Percentiles rank a stretch among this genome's conserved stretches.
Evolutionary conservation across 2,329 filamentous ascomycete genomes (phyloP).

Genomic region (Westerdykella sp.): DNA sequence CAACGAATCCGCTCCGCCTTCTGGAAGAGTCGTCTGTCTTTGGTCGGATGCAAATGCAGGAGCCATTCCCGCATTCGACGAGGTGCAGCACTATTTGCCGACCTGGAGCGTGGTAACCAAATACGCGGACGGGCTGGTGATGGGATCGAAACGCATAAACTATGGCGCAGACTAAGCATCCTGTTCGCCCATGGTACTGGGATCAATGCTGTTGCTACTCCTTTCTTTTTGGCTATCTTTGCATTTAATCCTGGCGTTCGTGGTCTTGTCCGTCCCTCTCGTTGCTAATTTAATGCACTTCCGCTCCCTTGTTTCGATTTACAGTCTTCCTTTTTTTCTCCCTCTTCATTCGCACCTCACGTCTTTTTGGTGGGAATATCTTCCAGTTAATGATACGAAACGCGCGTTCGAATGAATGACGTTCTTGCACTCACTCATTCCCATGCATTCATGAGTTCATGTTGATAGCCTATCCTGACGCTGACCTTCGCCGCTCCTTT

Average conservation of each 20-base stretch:
- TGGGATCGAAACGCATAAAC: slow-evolving; percentile 64
- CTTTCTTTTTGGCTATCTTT: slow-evolving; percentile 29
- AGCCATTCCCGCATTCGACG: slow-evolving; percentile 75
- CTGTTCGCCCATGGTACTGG: slow-evolving; percentile 14
- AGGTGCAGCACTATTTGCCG: slow-evolving; percentile 69
- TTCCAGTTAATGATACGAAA: no score
- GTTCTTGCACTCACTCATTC: no score
- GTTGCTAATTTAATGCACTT: slow-evolving; percentile 1
- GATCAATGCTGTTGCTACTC: slow-evolving; percentile 23
- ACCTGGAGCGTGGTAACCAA: slow-evolving; percentile 76
- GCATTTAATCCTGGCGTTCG: slow-evolving; percentile 29
- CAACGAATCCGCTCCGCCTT: slow-evolving; percentile 27
- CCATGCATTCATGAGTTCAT: no score
- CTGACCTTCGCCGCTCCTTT: no score
- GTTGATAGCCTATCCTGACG: no score
- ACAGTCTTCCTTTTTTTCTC: slow-evolving; percentile 2
- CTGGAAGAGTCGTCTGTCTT: slow-evolving; percentile 65
- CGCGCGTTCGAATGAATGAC: no score
- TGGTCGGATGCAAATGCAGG: slow-evolving; percentile 83
- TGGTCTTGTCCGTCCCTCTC: slow-evolving; percentile 9
- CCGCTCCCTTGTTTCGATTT: background rate
- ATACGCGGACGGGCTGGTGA: slow-evolving; percentile 68
- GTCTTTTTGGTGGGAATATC: slow-evolving; percentile 5
- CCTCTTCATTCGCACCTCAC: slow-evolving; percentile 4
- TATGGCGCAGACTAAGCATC: slow-evolving; percentile 10